Evolutionary conservation across 2,329 filamentous ascomycete genomes (phyloP).

Genomic region (Didymella sp.): DNA sequence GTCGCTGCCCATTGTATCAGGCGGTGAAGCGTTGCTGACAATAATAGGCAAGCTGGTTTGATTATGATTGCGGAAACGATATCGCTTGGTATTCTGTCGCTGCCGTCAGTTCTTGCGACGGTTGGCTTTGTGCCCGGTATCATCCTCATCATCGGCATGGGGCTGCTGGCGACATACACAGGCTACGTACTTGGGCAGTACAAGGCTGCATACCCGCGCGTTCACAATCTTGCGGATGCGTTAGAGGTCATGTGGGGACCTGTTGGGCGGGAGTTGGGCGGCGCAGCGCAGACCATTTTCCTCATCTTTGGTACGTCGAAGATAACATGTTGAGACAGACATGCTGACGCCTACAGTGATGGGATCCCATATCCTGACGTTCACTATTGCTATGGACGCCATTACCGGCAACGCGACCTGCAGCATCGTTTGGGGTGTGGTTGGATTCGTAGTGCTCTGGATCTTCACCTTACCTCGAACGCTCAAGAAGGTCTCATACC

Average conservation of each 20-base stretch:
- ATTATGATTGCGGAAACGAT: slow-evolving; percentile 66
- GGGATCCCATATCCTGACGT: slow-evolving; percentile 72
- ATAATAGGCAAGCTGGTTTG: slow-evolving; percentile 8
- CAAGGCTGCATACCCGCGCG: slow-evolving; percentile 61
- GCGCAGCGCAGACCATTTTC: slow-evolving; percentile 67
- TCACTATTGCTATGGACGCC: slow-evolving; percentile 70
- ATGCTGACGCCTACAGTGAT: slow-evolving; percentile 9
- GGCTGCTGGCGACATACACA: slow-evolving; percentile 63
- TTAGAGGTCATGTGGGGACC: slow-evolving; percentile 66
- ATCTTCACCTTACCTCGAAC: slow-evolving; percentile 68
- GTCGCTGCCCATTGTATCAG: too few species aligned
- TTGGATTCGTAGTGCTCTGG: slow-evolving; percentile 65
- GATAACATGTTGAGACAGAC: neutral
- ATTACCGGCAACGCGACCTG: slow-evolving; percentile 67
- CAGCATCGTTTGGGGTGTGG: slow-evolving; percentile 68
- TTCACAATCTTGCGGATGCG: slow-evolving; percentile 64
- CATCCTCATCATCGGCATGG: slow-evolving; percentile 61
- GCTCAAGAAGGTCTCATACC: slow-evolving; percentile 66
- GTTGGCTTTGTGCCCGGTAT: slow-evolving; percentile 62
- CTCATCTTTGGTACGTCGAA: slow-evolving; percentile 66
- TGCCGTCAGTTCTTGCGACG: slow-evolving; percentile 59
- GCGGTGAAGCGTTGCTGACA: neutral
- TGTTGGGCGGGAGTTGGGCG: slow-evolving; percentile 67
- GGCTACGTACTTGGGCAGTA: slow-evolving; percentile 67
- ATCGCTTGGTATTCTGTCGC: slow-evolving; percentile 60